Base-by-base conservation (phyloP, 768 basidiomycete genomes). In the Mycena maculata region DNA sequence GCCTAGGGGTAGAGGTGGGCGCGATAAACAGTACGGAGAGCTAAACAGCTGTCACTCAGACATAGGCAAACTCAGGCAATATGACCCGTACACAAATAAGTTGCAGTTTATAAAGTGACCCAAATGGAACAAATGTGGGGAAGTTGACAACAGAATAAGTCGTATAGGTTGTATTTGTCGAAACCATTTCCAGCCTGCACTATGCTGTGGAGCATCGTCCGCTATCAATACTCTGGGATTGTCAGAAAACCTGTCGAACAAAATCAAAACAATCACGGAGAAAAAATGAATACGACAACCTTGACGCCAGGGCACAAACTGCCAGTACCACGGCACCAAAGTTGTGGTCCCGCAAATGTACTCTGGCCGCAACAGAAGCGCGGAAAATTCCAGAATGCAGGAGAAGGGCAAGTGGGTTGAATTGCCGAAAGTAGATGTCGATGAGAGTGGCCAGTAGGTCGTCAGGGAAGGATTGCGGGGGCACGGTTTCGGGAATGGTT, bases 331-430 rank as follows among this genome's bases (percentile, higher is more conserved):
- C 82, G 28, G 82, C 77, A 0, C 82, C 86, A 74, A 94, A 93
- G 0, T 80, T 72, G 1, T 76, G 48, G 56, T 91, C 84, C 3
- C 76, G 76, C 6, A 84, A 71, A 74, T 92, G 87, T 13, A 56
- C 85, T 71, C 2, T 83, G 81, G 8, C 82, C 76, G 2, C 71
- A 68, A 25, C 90, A 67, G 44, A 83, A 80, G 25, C 79, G 77
- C 64, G 81, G 70, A 94, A 94, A 15, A 85, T 85, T 0, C 88
- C 88, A 1, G 85, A 83, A 71, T 94, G 93, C 9, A 96, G 77
- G 7, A 94, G 75, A 0, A 92, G 91, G 5, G 83, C 68, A 41
- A 84, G 73, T 15, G 76, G 62, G 68, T 93, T 90, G 56, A 84
- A 60, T 36, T 83, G 72, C 0, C 74, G 73, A 70, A 94, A 95